These are phyloP conservation scores for Coniochaeta pulveracea DNA, from an alignment of 2,329 filamentous ascomycete species.

Conservation along the genomic window DNA sequence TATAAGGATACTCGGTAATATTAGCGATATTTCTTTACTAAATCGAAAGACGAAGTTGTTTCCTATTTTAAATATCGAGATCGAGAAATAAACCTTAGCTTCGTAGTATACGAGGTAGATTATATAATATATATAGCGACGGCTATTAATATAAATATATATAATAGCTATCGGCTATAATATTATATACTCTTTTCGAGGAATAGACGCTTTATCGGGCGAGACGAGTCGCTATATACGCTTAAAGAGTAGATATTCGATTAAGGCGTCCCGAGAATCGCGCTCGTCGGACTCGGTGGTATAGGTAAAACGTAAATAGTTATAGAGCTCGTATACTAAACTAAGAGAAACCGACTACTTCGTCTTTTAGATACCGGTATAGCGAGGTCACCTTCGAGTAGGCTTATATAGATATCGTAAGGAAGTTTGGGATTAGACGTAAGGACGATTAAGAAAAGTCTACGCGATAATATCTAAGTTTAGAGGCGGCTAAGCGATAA, in stretches of 20 bases:
- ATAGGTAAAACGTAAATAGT: conserved; percentile 28
- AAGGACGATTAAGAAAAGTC: conserved; percentile 43
- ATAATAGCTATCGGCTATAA: conserved; percentile 2
- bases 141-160: conserved; percentile 32
- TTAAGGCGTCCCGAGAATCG: conserved; percentile 12
- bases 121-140: not conserved
- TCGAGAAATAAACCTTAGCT: too few species aligned
- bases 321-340: conserved; percentile 26
- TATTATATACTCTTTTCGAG: conserved; percentile 9
- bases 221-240: conserved; percentile 10
- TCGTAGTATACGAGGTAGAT: not conserved
- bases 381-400: conserved; percentile 26
- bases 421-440: conserved; percentile 23
- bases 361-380: conserved; percentile 31
- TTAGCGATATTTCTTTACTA: too few species aligned
- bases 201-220: conserved; percentile 16
- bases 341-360: conserved; percentile 22
- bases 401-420: conserved; percentile 22
- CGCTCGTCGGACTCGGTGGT: conserved; percentile 25
- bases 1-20: too few species aligned
- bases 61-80: too few species aligned
- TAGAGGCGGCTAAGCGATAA: conserved; percentile 20
- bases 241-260: conserved; percentile 16
- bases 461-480: conserved; percentile 30
- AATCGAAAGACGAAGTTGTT: too few species aligned